Base-by-base conservation (phyloP, 2,329 filamentous ascomycete genomes). In the Fusarium sublunatum region DNA sequence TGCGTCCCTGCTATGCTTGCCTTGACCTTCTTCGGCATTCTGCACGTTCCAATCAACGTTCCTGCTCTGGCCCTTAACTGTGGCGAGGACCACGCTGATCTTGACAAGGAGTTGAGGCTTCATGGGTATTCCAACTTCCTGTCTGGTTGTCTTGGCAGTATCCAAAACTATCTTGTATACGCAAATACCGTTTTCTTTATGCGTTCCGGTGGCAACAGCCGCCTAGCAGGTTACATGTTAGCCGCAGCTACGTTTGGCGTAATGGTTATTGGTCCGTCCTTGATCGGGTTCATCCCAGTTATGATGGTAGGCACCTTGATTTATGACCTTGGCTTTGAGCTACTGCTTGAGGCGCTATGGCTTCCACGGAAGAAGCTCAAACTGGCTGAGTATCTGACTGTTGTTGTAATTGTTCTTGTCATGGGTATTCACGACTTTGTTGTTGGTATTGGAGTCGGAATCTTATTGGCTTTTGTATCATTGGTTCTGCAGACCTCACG, bases 371-470 rank as follows among this genome's bases (percentile, higher is more conserved):
- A 93, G 63, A 96, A 95, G 76, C 82, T 98, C 34, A 92, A 96
- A 74, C 80, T 85, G 48, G 86, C 94, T 11, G 95, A 99, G 73
- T 99, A 97, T 74, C 74, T 95, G 31, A 99, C 95, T 7, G 91
- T 97, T 41, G 80, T 97, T 53, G 87, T 88, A 34, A 98, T 98
- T 65, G 93, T 97, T 1, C 80, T 97, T 19, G 92, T 96, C 35
- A 99, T 99, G 95, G 95, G 95, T 2, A 88, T 93, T 9, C 94
- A 96, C 78, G 95, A 99, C 76, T 99, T 99, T 73, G 95, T 99
- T 5, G 87, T 93, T 26, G 95, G 95, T 19, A 97, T 99, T 40
- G 88, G 95, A 10, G 86, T 97, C 28, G 95, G 95, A 5, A 96
- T 99, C 51, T 83, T 96, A 2, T 82, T 99, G 40, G 95, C 95